Evolutionary conservation across 1,284 basidiomycete genomes (phyloP).

Genomic region (Ceraceosorus bombacis): DNA sequence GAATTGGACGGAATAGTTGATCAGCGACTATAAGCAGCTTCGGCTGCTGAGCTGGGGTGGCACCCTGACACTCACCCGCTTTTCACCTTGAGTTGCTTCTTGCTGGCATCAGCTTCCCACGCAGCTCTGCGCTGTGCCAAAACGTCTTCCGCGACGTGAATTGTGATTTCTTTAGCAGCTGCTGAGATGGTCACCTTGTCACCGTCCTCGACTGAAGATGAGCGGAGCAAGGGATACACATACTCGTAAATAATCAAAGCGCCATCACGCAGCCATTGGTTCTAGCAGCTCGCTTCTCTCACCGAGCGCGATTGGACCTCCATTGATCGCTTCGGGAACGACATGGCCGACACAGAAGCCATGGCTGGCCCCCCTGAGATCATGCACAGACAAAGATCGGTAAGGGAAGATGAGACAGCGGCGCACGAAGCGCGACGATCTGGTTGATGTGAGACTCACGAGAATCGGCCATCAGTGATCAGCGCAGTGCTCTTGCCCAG

Average conservation of each 20-base stretch:
- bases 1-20: background rate
- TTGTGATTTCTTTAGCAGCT: slow-evolving; percentile 21
- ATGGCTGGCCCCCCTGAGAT: slow-evolving; percentile 4
- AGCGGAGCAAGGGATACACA: no score
- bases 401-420: slow-evolving; percentile 89
- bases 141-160: slow-evolving; percentile 20
- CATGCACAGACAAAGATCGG: slow-evolving; percentile 1
- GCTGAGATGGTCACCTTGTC: slow-evolving; percentile 72
- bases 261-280: no score
- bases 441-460: slow-evolving; percentile 58
- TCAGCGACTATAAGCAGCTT: background rate
- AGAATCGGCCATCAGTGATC: slow-evolving; percentile 94
- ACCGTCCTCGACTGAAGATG: slow-evolving; percentile 60
- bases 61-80: slow-evolving; percentile 13
- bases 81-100: slow-evolving; percentile 21
- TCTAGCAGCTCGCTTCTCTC: no score
- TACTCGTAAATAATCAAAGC: no score
- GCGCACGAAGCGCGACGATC: slow-evolving; percentile 56
- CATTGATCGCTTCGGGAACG: slow-evolving; percentile 81
- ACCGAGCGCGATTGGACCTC: slow-evolving; percentile 78
- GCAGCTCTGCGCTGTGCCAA: slow-evolving; percentile 13
- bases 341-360: slow-evolving; percentile 59
- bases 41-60: background rate
- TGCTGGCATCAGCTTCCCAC: slow-evolving; percentile 23
- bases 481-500: slow-evolving; percentile 81